Evolutionary conservation across 2,329 filamentous ascomycete genomes (phyloP), one percentile per base, ranked within the genome.

Genomic region (Lasiodiplodia citricola): DNA sequence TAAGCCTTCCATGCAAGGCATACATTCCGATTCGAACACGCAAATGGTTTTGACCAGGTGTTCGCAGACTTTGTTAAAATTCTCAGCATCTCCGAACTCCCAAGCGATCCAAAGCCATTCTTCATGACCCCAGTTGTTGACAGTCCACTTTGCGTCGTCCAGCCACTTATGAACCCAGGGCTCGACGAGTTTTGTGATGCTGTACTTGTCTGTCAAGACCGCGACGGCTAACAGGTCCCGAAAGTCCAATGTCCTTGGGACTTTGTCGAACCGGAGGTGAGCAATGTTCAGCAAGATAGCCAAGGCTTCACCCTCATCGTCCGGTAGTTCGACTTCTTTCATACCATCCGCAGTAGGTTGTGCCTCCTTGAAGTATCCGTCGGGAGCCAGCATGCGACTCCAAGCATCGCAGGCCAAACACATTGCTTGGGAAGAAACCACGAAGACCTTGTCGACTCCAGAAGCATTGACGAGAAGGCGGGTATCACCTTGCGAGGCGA

Each of bases 291-390:
- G 74, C 11, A 81, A 35, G 1, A 79, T 70, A 0, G 68, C 57
- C 68, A 82, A 75, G 1, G 76, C 75, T 1, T 73, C 70, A 0
- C 74, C 68, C 60, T 80, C 70, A 60, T 81, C 78, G 4, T 78
- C 74, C 0, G 74, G 74, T 13, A 78, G 71, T 4, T 70, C 69
- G 37, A 80, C 70, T 60, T 77, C 73, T n/a, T 67, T 67, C 6
- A 66, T 60, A 35, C 71, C 72, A 50, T 74, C 70, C 3, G 41
- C 41, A 5, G 51, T 66, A n/a, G 14, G 16, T 11, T 63, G 58
- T 8, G 58, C 41, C 25, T 67, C 65, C 57, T 35, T 57, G 52
- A 58, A 73, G 28, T 65, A 57, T 3, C 56, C 66, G 37, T 68
- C 66, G 4, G 54, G 54, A 11, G 16, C 28, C 38, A 74, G 70